Conservation (phyloP, 345 rosid genomes). For the Syzygium aqueum region DNA sequence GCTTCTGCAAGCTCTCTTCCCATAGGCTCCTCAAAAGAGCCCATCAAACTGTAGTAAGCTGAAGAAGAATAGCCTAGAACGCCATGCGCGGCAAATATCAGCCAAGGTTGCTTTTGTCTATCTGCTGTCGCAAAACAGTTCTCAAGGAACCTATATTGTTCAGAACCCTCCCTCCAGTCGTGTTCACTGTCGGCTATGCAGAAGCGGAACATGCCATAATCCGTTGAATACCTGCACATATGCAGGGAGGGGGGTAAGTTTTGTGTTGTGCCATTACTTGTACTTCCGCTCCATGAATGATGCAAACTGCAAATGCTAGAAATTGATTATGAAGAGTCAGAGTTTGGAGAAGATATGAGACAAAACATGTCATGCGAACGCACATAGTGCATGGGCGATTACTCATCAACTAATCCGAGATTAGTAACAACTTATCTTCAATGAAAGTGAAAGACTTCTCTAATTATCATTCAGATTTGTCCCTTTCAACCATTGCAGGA, state of each 20-base stretch:
- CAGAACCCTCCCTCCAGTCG: slow-evolving; percentile 77
- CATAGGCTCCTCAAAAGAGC: slow-evolving; percentile 59
- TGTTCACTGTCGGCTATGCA: slow-evolving; percentile 68
- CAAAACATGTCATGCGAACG: neutral
- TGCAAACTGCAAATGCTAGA: neutral
- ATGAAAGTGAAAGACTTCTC: slow-evolving; percentile 20
- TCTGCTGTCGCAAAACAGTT: slow-evolving; percentile 57
- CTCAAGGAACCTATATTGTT: slow-evolving; percentile 60
- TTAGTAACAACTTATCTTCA: neutral
- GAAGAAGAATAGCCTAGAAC: slow-evolving; percentile 61
- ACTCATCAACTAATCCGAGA: slow-evolving; percentile 29
- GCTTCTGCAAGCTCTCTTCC: slow-evolving; percentile 76
- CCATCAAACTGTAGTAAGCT: slow-evolving; percentile 35
- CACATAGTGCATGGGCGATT: neutral
- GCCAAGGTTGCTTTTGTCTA: slow-evolving; percentile 77
- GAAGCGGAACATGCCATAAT: slow-evolving; percentile 75
- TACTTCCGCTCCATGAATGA: neutral
- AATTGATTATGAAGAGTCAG: neutral
- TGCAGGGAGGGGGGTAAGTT: neutral
- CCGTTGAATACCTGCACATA: slow-evolving; percentile 47
- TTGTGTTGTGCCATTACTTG: neutral
- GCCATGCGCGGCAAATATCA: slow-evolving; percentile 63
- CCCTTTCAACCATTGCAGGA: neutral
- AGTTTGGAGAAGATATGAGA: neutral
- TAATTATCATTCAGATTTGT: neutral